Percentiles rank a stretch among this genome's conserved stretches.
Conservation (phyloP, 371 early-diverging fungal species). For the Capniomyces stellatus region DNA sequence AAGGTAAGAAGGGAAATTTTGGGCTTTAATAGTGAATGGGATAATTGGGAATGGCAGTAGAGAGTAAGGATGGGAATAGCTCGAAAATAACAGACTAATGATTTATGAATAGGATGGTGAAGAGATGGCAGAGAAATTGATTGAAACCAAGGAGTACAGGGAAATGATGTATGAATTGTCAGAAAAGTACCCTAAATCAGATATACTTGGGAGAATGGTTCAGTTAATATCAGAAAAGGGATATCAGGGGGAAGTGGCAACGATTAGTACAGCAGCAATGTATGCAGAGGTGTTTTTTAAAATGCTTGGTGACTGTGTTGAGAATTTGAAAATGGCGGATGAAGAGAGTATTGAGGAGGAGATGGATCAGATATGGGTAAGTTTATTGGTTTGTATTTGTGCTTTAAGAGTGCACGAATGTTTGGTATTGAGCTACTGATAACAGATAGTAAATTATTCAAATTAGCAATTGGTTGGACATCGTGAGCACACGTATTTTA, state of each 20-base stretch:
- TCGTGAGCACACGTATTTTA: slow-evolving; percentile 45
- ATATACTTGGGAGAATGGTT: slow-evolving; percentile 36
- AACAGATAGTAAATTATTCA: too few species aligned
- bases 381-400: too few species aligned
- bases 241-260: slow-evolving; percentile 38
- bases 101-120: slow-evolving; percentile 26
- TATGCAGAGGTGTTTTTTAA: slow-evolving; percentile 41
- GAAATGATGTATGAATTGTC: slow-evolving; percentile 40
- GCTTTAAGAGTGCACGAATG: too few species aligned
- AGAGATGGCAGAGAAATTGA: slow-evolving; percentile 31
- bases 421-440: too few species aligned
- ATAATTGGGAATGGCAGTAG: not conserved
- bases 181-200: slow-evolving; percentile 35
- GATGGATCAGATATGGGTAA: slow-evolving; percentile 10
- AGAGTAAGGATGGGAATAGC: not conserved
- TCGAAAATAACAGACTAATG: not conserved
- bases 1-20: not conserved
- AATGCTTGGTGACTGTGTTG: slow-evolving; percentile 34
- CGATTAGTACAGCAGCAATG: slow-evolving; percentile 37
- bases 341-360: slow-evolving; percentile 33
- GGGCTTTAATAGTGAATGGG: too few species aligned
- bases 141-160: slow-evolving; percentile 39
- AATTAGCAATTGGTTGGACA: slow-evolving; percentile 44
- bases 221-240: slow-evolving; percentile 47
- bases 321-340: slow-evolving; percentile 31